Evolutionary conservation across 768 basidiomycete species (phyloP), one percentile per base, ranked within the genome.

Genomic region (Thelephora aurantiotincta): DNA sequence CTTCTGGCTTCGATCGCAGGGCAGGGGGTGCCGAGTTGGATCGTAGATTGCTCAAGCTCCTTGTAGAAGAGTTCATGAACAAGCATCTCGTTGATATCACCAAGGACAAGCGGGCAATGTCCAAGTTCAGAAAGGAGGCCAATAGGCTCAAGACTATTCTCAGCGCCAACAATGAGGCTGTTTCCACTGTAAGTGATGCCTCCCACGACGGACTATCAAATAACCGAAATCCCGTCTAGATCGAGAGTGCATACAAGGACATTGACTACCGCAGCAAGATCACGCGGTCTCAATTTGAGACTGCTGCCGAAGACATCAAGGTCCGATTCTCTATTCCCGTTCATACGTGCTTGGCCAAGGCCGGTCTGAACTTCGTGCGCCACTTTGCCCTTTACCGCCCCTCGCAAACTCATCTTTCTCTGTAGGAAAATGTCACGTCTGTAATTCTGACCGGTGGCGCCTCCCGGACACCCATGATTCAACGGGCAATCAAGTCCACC

Each of bases 101-200:
- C 23, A 68, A 69, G 53, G 87, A 93, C 58, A 78, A 79, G 59
- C 73, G 80, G 48, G 93, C 83, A 1, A 84, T 96, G 82, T 85
- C 88, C 4, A 94, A 93, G 63, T 67, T 98, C 5, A 84, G 88
- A 78, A 94, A 93, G 61, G 96, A 99, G 64, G 89, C 94, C 1
- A 77, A 75, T 14, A 75, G 93, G 50, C 75, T 97, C 55, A 99
- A 98, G 68, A 72, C 80, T 6, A 84, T 99, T 53, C 65, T 99
- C 50, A 96, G 91, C 61, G 96, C 94, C 34, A 99, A 99, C 58
- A 69, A 71, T 12, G 92, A 94, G 30, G 82, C 82, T 6, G 68
- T 64, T 35, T 74, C 86, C 3, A 72, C 75, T 51, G 89, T 89
- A 60, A 63, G 78, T 60, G 52, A 45, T 56, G 45, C 44, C 14